Conservation (phyloP, 805 yeast species). For the Cyberlindnera samutprakarnensis region DNA sequence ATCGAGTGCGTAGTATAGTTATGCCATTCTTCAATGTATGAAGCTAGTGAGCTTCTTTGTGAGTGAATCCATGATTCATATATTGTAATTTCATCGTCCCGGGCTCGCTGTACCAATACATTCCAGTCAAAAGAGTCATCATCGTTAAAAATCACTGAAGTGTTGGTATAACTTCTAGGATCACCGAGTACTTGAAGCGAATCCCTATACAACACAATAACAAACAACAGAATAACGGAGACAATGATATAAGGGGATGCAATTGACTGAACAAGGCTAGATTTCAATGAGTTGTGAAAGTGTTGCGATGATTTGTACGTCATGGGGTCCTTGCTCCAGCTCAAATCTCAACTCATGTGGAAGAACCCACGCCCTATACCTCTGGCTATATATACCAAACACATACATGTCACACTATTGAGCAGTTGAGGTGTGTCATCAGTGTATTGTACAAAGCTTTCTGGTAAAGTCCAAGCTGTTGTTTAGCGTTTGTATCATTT, state of each 20-base stretch:
- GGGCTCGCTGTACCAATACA: background rate
- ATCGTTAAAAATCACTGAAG: background rate
- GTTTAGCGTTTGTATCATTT: no score
- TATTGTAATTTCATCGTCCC: background rate
- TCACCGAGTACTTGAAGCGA: background rate
- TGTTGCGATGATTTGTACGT: conserved; percentile 3
- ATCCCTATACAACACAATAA: conserved; percentile 1
- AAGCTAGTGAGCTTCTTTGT: background rate
- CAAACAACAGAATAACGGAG: background rate
- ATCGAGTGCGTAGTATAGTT: conserved; percentile 1
- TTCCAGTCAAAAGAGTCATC: background rate
- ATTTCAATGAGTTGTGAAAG: conserved; percentile 6
- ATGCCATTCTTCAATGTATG: conserved; percentile 1
- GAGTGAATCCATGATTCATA: background rate
- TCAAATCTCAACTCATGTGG: no score
- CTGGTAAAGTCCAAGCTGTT: no score
- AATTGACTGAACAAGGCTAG: conserved; percentile 3
- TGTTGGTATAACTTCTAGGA: no score
- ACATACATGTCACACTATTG: no score
- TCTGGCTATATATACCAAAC: no score
- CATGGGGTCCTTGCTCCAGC: no score
- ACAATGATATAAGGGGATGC: conserved; percentile 4
- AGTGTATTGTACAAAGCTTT: no score
- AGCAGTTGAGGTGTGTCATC: no score
- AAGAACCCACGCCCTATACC: no score